Evolutionary conservation across 495 filamentous ascomycete species (phyloP).

Genomic region (Bacidia rubella): DNA sequence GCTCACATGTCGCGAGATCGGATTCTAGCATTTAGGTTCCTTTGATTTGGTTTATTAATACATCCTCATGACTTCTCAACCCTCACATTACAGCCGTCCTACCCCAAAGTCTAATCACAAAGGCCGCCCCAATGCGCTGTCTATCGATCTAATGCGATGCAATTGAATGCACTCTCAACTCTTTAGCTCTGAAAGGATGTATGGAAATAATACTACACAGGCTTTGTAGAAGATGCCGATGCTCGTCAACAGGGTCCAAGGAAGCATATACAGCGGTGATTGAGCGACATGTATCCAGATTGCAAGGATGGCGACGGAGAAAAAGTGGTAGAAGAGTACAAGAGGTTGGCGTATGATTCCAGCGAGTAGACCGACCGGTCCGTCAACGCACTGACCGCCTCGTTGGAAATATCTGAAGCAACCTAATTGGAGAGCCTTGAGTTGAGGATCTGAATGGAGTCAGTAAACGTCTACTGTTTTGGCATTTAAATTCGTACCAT

Average conservation of each 20-base stretch:
- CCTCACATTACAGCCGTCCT: too few species aligned
- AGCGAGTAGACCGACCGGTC: conserved; percentile 69
- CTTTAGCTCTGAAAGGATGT: conserved; percentile 49
- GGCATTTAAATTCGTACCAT: conserved; percentile 32
- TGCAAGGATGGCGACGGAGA: conserved; percentile 75
- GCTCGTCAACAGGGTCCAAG: conserved; percentile 45
- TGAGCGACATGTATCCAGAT: conserved; percentile 62
- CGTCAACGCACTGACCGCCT: conserved; percentile 55
- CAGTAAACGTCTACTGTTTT: not conserved
- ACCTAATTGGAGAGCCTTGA: conserved; percentile 70
- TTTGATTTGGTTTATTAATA: too few species aligned
- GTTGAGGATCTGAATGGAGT: conserved; percentile 41
- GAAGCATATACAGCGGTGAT: conserved; percentile 43
- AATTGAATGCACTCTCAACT: conserved; percentile 8
- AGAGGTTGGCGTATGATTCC: conserved; percentile 68
- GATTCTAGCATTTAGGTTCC: too few species aligned
- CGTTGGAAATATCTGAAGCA: conserved; percentile 88
- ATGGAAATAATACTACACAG: conserved; percentile 78
- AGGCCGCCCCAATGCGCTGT: too few species aligned
- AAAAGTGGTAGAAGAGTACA: conserved; percentile 84
- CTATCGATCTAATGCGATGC: too few species aligned
- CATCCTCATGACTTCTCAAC: too few species aligned
- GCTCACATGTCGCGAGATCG: too few species aligned
- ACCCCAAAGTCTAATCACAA: too few species aligned
- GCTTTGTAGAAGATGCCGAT: conserved; percentile 71